phyloP scores from a whole-genome alignment of 768 basidiomycete species.

The Cystofilobasidium macerans region DNA sequence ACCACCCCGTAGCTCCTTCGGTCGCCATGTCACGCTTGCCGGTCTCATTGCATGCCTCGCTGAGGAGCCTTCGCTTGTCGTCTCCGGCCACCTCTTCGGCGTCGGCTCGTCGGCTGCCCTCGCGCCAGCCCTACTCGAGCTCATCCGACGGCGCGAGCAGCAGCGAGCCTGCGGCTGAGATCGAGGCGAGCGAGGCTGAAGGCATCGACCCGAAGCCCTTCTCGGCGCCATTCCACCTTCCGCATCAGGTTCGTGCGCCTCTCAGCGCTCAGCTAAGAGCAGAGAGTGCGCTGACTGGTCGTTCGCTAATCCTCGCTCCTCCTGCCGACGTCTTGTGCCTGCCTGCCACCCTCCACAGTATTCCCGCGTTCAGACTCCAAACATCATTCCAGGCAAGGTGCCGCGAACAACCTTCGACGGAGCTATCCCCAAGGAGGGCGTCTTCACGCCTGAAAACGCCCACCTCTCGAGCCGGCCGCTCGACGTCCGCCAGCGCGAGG shows the following conservation, averaged over 20 bases:
- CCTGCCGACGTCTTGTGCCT: not conserved
- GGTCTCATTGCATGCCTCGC: not conserved
- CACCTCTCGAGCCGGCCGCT: slow-evolving; percentile 5
- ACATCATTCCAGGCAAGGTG: slow-evolving; percentile 8
- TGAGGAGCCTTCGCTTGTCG: not conserved
- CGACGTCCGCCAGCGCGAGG: slow-evolving; percentile 7
- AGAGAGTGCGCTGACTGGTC: too few relatives aligned
- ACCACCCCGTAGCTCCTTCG: too few relatives aligned
- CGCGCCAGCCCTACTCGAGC: slow-evolving; percentile 5
- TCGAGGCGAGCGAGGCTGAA: not conserved
- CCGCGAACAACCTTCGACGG: slow-evolving; percentile 4
- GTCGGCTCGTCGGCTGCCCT: not conserved
- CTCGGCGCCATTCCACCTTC: slow-evolving; percentile 1
- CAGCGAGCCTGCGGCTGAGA: not conserved
- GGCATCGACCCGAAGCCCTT: not conserved
- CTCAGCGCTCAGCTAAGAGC: too few relatives aligned
- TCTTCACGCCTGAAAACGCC: slow-evolving; percentile 22
- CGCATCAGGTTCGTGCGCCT: slow-evolving; percentile 9
- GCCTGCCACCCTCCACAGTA: not conserved
- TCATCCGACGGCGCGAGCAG: not conserved
- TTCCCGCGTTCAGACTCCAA: slow-evolving; percentile 2
- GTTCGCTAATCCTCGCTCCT: too few relatives aligned
- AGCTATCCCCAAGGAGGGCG: not conserved
- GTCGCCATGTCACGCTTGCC: not conserved
- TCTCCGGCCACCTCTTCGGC: slow-evolving; percentile 11